Percentiles rank a stretch among this genome's conserved stretches.
phyloP scores from a whole-genome alignment of 371 early-diverging fungal genomes.

The Quaeritorhiza haematococci region DNA sequence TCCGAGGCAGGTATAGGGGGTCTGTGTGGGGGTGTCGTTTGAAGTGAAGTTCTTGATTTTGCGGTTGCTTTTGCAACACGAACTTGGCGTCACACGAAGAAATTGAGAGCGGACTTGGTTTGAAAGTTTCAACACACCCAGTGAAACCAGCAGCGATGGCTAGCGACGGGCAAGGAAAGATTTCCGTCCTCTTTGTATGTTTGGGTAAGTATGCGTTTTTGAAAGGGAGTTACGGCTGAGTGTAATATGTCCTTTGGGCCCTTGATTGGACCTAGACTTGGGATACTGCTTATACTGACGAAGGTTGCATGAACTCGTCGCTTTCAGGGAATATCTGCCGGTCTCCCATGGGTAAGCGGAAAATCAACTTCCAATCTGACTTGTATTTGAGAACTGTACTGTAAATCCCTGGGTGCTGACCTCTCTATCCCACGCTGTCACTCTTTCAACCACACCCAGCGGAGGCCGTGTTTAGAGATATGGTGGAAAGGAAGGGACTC shows the following conservation, averaged over 20 bases:
- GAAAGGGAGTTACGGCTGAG: no score
- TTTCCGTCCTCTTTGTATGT: slow-evolving; percentile 70
- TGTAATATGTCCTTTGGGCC: neutral
- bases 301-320: no score
- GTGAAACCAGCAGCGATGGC: no score
- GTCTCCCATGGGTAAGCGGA: slow-evolving; percentile 41
- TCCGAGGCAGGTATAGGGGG: no score
- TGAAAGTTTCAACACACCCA: no score
- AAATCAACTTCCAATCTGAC: no score
- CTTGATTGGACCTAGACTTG: neutral
- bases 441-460: slow-evolving; percentile 64
- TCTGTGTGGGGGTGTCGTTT: no score
- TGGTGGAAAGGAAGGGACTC: slow-evolving; percentile 57
- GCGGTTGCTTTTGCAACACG: no score
- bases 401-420: neutral
- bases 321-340: slow-evolving; percentile 89
- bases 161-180: slow-evolving; percentile 1
- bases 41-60: no score
- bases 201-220: slow-evolving; percentile 42
- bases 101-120: no score
- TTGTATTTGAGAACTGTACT: neutral
- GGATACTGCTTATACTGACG: neutral
- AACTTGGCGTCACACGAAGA: no score
- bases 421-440: no score
- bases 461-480: slow-evolving; percentile 82